Base-by-base conservation (phyloP, 1,139 yeast species). In the Magnusiomyces ingens region DNA sequence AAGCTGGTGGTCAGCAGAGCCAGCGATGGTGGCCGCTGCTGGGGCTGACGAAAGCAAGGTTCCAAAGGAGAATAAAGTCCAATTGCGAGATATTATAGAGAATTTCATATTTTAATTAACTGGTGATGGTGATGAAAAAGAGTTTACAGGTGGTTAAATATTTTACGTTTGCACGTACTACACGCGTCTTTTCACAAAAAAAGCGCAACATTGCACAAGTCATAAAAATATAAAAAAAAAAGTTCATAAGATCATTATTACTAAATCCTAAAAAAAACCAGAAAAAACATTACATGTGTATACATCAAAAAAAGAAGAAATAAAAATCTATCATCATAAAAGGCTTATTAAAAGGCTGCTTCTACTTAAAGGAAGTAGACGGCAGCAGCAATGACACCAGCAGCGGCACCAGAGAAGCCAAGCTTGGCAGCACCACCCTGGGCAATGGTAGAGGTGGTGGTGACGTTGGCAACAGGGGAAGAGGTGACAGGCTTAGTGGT, bases 201-300 rank as follows among this genome's bases (percentile, higher is more conserved):
- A n/a, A n/a, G n/a, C n/a, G n/a, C n/a, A n/a, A n/a, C n/a, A n/a
- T n/a, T n/a, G n/a, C n/a, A n/a, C n/a, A n/a, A n/a, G n/a, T n/a
- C n/a, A n/a, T n/a, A n/a, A n/a, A 40, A n/a, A 10, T 40, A 10
- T 17, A 3, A 17, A 17, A 19, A 13, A 42, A 42, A 17, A 42
- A 17, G 21, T 15, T n/a, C 18, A 19, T 15, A n/a, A 42, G 45
- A 42, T 13, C 18, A 42, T 42, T 17, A 17, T 3, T 42, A 15
- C 21, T 17, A 42, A 42, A n/a, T 17, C 18, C 18, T 17, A 42
- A 42, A 42, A 5, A 42, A 17, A 10, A 42, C 3, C 15, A 3
- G n/a, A 42, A 18, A 42, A 42, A 42, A 42, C 18, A 42, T 42
- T 42, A 42, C n/a, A 42, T 6, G n/a, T 3, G 21, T 42, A 42